Evolutionary conservation across 2,329 filamentous ascomycete genomes (phyloP).

Genomic region (Curvularia eragrostidis): DNA sequence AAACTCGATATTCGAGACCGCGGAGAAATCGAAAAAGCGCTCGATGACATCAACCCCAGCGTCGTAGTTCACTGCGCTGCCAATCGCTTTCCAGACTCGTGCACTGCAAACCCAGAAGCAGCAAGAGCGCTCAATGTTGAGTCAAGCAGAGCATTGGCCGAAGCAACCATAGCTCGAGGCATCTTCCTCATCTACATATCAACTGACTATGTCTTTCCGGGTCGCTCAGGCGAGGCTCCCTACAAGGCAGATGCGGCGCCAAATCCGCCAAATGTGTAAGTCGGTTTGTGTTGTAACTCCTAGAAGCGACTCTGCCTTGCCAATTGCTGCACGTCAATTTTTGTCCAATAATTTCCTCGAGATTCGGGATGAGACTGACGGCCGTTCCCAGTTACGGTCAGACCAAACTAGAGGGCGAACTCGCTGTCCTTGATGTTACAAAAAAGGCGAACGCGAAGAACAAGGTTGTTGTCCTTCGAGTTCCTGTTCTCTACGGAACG

Average conservation of each 20-base stretch:
- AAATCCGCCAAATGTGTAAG: constrained; percentile 71
- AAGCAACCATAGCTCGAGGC: constrained; percentile 66
- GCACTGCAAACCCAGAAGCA: constrained; percentile 77
- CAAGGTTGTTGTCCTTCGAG: constrained; percentile 69
- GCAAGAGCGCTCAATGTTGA: constrained; percentile 77
- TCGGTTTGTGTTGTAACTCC: not conserved
- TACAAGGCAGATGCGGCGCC: constrained; percentile 72
- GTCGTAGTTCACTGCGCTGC: constrained; percentile 90
- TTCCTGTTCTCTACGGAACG: constrained; percentile 85
- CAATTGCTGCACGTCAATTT: too few relatives aligned
- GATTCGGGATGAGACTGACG: constrained; percentile 3
- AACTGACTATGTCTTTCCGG: constrained; percentile 82
- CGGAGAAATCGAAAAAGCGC: constrained; percentile 54
- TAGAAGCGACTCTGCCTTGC: not conserved
- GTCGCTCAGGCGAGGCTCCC: constrained; percentile 78
- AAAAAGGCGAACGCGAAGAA: constrained; percentile 22
- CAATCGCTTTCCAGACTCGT: constrained; percentile 86
- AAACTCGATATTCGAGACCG: constrained; percentile 60
- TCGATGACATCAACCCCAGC: constrained; percentile 67
- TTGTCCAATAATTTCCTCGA: not conserved
- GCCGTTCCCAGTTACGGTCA: constrained; percentile 63
- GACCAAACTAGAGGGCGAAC: constrained; percentile 74
- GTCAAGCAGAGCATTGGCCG: constrained; percentile 71
- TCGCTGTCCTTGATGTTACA: constrained; percentile 71
- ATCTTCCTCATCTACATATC: constrained; percentile 78